Percentiles rank a stretch among this genome's conserved stretches.
These are phyloP conservation scores for Solanum tarapatanum DNA, from an alignment of 257 asterid genomes.

Conservation along the genomic window DNA sequence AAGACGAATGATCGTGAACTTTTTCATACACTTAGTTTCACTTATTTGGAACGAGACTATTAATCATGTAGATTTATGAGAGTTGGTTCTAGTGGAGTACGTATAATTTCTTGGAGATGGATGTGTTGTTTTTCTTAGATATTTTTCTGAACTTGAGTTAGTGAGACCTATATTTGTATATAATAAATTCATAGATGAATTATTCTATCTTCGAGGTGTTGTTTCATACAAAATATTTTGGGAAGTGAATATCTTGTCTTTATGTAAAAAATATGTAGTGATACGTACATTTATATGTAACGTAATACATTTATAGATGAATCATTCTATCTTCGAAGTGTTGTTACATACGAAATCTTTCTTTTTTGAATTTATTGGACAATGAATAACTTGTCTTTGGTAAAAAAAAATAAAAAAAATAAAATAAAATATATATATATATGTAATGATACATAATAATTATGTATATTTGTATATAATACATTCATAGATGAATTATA, in stretches of 20 bases:
- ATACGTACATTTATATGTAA: neutral
- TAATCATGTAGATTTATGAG: neutral
- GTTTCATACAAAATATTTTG: neutral
- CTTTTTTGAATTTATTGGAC: neutral
- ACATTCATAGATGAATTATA: neutral
- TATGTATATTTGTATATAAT: neutral
- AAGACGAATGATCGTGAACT: neutral
- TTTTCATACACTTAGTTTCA: neutral
- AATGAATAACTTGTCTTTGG: neutral
- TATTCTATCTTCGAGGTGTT: neutral
- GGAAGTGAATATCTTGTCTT: neutral
- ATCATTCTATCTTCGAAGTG: no score
- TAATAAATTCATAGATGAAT: neutral
- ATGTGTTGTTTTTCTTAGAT: neutral
- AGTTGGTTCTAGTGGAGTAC: neutral
- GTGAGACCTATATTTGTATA: neutral
- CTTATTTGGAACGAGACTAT: neutral
- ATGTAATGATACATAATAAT: neutral
- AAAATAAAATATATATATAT: no score
- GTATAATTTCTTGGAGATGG: neutral
- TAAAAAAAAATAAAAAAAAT: no score
- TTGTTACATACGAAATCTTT: neutral
- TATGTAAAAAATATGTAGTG: neutral
- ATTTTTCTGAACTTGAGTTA: neutral
- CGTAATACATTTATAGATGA: neutral